These are phyloP conservation scores for Kitagawia praeruptora DNA, from an alignment of 129 eudicot species.

Conservation along the genomic window DNA sequence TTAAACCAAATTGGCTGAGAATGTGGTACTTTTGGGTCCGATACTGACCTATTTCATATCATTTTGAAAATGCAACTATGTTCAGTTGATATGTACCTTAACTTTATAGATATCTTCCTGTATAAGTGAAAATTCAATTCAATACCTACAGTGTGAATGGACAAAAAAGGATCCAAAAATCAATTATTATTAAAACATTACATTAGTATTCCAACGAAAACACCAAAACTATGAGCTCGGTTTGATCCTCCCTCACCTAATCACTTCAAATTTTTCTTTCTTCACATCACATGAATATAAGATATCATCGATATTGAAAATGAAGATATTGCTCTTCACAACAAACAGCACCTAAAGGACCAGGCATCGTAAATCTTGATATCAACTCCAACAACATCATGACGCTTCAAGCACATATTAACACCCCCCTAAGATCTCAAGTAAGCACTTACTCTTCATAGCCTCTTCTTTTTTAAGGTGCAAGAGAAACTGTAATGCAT, in stretches of 20 bases:
- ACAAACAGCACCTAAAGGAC: constrained; percentile 24
- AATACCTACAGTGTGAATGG: neutral
- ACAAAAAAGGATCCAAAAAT: too few relatives aligned
- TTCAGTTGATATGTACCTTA: neutral
- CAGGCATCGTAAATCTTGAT: neutral
- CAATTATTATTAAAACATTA: too few relatives aligned
- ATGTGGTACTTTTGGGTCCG: constrained; percentile 23
- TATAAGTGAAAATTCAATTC: neutral
- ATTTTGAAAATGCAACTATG: neutral
- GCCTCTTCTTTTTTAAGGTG: too few relatives aligned
- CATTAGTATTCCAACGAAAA: too few relatives aligned
- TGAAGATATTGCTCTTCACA: constrained; percentile 23
- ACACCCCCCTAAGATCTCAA: too few relatives aligned
- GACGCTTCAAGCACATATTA: too few relatives aligned
- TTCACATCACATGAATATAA: constrained; percentile 22
- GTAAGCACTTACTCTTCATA: too few relatives aligned
- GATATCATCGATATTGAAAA: constrained; percentile 2
- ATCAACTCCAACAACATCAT: too few relatives aligned
- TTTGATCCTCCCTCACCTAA: neutral
- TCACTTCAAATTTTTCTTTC: constrained; percentile 16
- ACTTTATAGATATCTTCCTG: too few relatives aligned
- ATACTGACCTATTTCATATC: neutral
- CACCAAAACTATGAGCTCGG: too few relatives aligned
- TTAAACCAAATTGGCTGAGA: constrained; percentile 80
- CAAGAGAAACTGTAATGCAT: too few relatives aligned